Base-by-base conservation (phyloP, 202 grass and related monocot genomes). In the Zoysia matrella region DNA sequence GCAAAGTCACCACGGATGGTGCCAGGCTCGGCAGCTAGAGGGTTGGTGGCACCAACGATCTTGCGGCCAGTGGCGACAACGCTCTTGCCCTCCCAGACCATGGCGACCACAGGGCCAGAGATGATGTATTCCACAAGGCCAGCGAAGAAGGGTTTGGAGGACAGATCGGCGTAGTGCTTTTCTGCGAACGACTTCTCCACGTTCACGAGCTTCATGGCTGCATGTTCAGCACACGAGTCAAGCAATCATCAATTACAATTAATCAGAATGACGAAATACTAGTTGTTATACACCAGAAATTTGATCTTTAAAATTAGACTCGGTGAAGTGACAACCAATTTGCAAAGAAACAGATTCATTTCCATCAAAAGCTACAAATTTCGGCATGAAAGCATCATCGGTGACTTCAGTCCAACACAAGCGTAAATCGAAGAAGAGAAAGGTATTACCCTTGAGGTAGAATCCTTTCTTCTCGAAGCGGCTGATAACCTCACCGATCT, bases 401-500 rank as follows among this genome's bases (percentile, higher is more conserved):
- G 9, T 0, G 7, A 47, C 69, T 58, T 65, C 69, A 49, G 4
- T 3, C 4, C 2, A 66, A 69, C 2, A 2, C 2, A 65, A 71
- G 13, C 45, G 47, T 5, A 11, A 53, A 15, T 60, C 36, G 4
- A 60, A 9, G 1, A 82, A 44, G 40, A 15, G 40, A 3, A 53
- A 3, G 5, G 8, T 8, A n/a, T 75, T 82, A 99, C 96, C 96
- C 76, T 90, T 99, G 62, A 99, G 83, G 89, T 99, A 99, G 91
- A 99, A 99, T 15, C 96, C 96, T 83, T 99, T 99, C 93, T 99
- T 95, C 91, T 99, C 96, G 15, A 99, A 99, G 56, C 93, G 87
- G 77, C 92, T 54, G 76, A 99, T 94, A 83, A 99, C 89, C 72
- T 99, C 96, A 40, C 96, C 96, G 70, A 95, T 82, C 96, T 99